Evolutionary conservation across 148 eudicot species (phyloP), one percentile per base, ranked within the genome.

Genomic region (Rhododendron ovatum): DNA sequence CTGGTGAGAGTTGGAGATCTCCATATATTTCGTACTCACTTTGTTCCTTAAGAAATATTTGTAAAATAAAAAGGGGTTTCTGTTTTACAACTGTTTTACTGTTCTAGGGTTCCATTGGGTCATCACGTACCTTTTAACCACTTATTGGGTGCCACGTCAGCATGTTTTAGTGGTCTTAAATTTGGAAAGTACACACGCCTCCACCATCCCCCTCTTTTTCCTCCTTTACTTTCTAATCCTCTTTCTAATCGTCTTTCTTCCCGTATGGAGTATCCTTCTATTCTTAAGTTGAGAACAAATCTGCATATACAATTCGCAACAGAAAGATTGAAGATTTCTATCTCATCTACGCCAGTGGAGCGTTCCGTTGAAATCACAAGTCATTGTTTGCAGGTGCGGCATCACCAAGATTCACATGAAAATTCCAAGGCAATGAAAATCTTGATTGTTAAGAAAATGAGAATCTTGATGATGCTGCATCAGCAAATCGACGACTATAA

Each of bases 401-500:
- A 71, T 69, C 78, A 69, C 30, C 85, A 83, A 83, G 85, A 83
- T 83, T 83, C 85, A 83, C 85, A 69, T 71, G 61, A 24, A 71
- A 67, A 83, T 45, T 71, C 33, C 41, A 13, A 30, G 48, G 48
- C 43, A 18, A 13, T 71, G 41, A 33, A 18, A 71, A 30, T 71
- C 76, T 71, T 33, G 76, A 17, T 13, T 71, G 15, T 33, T 30
- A 30, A 30, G 18, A 33, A 71, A 22, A 33, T 84, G 85, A 47
- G 85, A 84, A 84, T 84, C 85, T 71, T 84, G 85, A 84, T 84
- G 85, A 84, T 84, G 85, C 85, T 84, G 85, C 85, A 84, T 71
- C 85, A 35, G 84, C 84, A 82, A 82, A 30, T 63, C 61, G 7
- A 83, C 22, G 41, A 30, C 85, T 83, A 47, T 83, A 82, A 13